Evolutionary conservation across 106 monocot genomes (phyloP).

Genomic region (Allium fistulosum): DNA sequence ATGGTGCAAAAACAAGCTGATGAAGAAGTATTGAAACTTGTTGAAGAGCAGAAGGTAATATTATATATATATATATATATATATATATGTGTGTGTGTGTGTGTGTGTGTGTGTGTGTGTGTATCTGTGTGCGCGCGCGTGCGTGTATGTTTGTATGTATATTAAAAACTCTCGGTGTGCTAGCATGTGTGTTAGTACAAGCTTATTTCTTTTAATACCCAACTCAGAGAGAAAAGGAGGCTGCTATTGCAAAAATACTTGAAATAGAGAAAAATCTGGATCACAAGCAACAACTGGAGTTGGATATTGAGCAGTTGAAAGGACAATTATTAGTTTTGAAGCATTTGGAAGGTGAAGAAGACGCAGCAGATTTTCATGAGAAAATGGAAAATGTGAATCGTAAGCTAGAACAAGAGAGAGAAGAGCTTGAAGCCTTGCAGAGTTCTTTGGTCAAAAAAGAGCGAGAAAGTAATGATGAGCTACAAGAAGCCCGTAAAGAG

Average conservation of each 20-base stretch:
- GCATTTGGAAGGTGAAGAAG: constrained; percentile 65
- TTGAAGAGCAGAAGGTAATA: constrained; percentile 79
- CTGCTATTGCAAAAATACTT: constrained; percentile 43
- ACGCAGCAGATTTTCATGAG: constrained; percentile 29
- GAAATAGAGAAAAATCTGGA: constrained; percentile 63
- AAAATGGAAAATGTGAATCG: constrained; percentile 34
- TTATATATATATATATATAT: not conserved
- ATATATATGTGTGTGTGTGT: too few relatives aligned
- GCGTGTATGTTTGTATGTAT: too few relatives aligned
- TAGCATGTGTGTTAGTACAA: too few relatives aligned
- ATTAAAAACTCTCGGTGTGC: too few relatives aligned
- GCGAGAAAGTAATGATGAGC: constrained; percentile 63
- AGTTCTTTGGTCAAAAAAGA: constrained; percentile 57
- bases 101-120: not conserved
- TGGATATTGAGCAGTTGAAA: constrained; percentile 78
- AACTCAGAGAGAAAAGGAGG: constrained; percentile 73
- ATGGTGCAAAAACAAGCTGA: constrained; percentile 65
- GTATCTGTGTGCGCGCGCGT: not conserved
- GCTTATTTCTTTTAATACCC: not conserved
- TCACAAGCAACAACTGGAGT: constrained; percentile 58
- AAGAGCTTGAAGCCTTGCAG: constrained; percentile 33
- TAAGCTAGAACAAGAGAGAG: constrained; percentile 45
- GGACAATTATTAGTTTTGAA: constrained; percentile 62
- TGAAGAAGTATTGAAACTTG: constrained; percentile 53
- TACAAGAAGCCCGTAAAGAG: constrained; percentile 58